Evolutionary conservation across 2,329 filamentous ascomycete species (phyloP).

Genomic region (Ceratocystis colombiana): DNA sequence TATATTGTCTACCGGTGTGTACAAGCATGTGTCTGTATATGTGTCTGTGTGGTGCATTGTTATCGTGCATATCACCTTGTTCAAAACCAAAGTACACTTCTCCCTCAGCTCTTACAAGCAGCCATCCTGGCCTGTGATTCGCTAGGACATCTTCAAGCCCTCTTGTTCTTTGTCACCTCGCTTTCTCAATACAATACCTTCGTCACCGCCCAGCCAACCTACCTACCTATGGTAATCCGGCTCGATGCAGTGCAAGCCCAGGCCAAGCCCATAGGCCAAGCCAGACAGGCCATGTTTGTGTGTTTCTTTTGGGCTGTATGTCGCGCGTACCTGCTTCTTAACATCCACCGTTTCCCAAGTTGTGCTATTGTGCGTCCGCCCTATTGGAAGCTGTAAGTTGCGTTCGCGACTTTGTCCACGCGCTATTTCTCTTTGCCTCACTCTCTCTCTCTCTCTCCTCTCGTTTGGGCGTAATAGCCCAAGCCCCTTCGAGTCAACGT

Average conservation of each 20-base stretch:
- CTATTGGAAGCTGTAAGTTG: background rate
- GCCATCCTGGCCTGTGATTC: background rate
- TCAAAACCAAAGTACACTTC: background rate
- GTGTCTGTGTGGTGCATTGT: constrained; percentile 8
- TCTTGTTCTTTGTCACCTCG: background rate
- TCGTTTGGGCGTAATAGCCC: background rate
- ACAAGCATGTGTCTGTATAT: background rate
- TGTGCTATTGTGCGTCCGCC: background rate
- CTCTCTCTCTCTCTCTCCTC: background rate
- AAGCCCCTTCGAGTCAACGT: background rate
- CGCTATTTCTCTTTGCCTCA: background rate
- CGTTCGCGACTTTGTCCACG: too few relatives aligned
- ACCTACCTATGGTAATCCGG: too few relatives aligned
- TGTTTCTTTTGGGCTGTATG: background rate
- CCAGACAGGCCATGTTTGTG: background rate
- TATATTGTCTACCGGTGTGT: background rate
- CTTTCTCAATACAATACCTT: background rate
- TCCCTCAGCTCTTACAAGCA: background rate
- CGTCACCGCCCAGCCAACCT: background rate
- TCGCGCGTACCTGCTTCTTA: constrained; percentile 16
- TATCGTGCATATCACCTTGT: constrained; percentile 1
- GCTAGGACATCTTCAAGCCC: background rate
- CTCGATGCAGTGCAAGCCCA: too few relatives aligned
- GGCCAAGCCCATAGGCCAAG: too few relatives aligned
- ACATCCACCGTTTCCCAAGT: background rate